Percentiles rank a stretch among this genome's conserved stretches.
These are phyloP conservation scores for Lizonia empirigonia DNA, from an alignment of 2,329 filamentous ascomycete genomes.

Conservation along the genomic window DNA sequence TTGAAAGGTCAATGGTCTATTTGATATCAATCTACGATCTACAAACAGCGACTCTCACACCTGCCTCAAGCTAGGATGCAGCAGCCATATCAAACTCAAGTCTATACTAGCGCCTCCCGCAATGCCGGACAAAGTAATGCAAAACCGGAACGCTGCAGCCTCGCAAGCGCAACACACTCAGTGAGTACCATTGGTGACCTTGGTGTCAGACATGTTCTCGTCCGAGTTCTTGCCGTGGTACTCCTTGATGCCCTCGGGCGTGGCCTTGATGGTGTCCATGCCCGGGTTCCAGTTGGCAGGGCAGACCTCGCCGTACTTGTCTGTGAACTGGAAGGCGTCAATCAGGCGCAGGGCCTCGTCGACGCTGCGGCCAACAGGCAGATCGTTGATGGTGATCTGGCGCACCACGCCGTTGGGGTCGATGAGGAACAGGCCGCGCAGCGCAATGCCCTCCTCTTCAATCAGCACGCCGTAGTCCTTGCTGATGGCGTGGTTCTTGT, in stretches of 20 bases:
- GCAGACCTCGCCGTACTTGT: constrained; percentile 53
- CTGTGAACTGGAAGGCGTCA: constrained; percentile 57
- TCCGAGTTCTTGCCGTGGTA: constrained; percentile 47
- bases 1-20: too few species aligned
- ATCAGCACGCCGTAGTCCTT: constrained; percentile 68
- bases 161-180: background rate
- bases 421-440: constrained; percentile 69
- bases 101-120: constrained; percentile 23
- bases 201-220: constrained; percentile 41
- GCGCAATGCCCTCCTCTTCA: constrained; percentile 67
- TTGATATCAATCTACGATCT: constrained; percentile 11
- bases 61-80: constrained; percentile 2
- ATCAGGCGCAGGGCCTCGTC: constrained; percentile 66
- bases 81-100: constrained; percentile 6
- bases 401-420: constrained; percentile 66
- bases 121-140: constrained; percentile 17
- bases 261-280: constrained; percentile 49
- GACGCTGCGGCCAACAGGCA: constrained; percentile 67
- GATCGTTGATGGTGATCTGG: constrained; percentile 70
- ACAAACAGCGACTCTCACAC: constrained; percentile 2
- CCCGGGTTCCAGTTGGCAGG: constrained; percentile 52
- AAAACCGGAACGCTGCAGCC: background rate
- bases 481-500: constrained; percentile 65
- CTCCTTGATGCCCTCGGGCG: constrained; percentile 48
- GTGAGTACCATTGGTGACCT: constrained; percentile 38